Conservation (phyloP, 208 protist genomes). For the Acanthamoeba polyphaga region DNA sequence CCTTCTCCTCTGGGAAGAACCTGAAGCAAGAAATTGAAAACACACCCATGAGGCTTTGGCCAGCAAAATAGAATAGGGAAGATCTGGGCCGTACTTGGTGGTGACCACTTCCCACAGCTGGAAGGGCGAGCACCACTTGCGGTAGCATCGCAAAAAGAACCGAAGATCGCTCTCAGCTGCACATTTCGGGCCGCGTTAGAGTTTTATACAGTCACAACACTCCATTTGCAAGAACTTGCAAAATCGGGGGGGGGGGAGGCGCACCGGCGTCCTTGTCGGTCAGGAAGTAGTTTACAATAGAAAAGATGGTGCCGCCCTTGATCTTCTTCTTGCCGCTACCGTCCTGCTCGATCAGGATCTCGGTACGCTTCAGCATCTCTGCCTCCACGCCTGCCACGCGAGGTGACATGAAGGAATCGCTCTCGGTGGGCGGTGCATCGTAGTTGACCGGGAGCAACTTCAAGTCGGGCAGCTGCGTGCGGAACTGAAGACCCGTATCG, state of each 20-base stretch:
- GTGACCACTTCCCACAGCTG: constrained; percentile 62
- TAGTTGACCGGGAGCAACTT: constrained; percentile 65
- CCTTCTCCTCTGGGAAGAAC: constrained; percentile 41
- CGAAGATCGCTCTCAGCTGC: background rate
- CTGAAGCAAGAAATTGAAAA: background rate
- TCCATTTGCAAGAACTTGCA: background rate
- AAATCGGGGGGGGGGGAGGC: background rate
- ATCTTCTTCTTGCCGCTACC: constrained; percentile 2
- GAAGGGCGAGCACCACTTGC: constrained; percentile 59
- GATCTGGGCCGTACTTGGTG: background rate
- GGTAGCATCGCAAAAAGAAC: constrained; percentile 29
- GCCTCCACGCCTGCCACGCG: background rate
- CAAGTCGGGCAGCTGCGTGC: constrained; percentile 19
- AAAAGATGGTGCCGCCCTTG: constrained; percentile 52
- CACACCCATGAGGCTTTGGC: too few species aligned
- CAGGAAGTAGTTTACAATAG: constrained; percentile 49
- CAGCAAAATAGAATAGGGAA: background rate
- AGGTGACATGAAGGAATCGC: background rate
- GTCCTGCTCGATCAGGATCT: constrained; percentile 3
- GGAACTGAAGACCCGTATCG: constrained; percentile 29
- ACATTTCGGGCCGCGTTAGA: background rate
- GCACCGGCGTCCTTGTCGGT: background rate
- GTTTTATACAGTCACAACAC: too few species aligned
- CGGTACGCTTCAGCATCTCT: constrained; percentile 6
- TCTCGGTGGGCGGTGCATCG: background rate